Conservation (phyloP, 2,329 filamentous ascomycete species). For the Tolypocladium paradoxum region DNA sequence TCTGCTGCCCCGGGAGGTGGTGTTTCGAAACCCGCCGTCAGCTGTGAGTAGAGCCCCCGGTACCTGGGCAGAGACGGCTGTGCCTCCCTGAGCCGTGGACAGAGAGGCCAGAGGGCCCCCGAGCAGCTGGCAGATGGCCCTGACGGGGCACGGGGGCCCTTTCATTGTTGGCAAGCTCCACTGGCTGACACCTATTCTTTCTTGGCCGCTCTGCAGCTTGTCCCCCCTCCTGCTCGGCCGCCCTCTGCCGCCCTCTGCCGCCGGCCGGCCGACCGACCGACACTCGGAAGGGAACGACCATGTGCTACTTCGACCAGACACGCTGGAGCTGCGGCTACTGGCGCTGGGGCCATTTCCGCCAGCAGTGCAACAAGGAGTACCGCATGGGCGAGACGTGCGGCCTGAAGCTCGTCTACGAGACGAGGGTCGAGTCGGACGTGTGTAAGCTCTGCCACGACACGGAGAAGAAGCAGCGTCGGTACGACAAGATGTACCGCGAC, state of each 20-base stretch:
- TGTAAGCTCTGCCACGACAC: constrained; percentile 87
- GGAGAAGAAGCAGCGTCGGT: constrained; percentile 69
- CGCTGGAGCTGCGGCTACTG: constrained; percentile 79
- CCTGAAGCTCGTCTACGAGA: constrained; percentile 77
- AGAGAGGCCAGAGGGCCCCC: too few relatives aligned
- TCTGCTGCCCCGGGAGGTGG: background rate
- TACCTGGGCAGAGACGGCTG: background rate
- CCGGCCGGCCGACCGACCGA: constrained; percentile 4
- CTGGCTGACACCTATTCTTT: constrained; percentile 8
- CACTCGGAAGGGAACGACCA: constrained; percentile 32
- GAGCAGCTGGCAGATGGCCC: background rate
- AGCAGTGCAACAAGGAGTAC: constrained; percentile 91
- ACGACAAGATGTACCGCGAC: constrained; percentile 63
- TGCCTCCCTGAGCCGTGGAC: background rate
- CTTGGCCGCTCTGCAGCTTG: constrained; percentile 7
- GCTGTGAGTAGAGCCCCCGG: background rate
- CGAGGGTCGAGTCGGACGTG: constrained; percentile 48
- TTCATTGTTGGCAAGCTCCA: constrained; percentile 7
- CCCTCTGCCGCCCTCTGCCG: background rate
- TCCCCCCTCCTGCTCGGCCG: background rate
- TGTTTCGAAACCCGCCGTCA: background rate
- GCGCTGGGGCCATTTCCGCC: constrained; percentile 88
- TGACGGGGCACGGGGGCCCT: background rate
- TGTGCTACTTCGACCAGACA: constrained; percentile 96
- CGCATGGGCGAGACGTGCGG: constrained; percentile 94